These are phyloP conservation scores for Hura crepitans DNA, from an alignment of 441 rosid genomes.

Conservation along the genomic window DNA sequence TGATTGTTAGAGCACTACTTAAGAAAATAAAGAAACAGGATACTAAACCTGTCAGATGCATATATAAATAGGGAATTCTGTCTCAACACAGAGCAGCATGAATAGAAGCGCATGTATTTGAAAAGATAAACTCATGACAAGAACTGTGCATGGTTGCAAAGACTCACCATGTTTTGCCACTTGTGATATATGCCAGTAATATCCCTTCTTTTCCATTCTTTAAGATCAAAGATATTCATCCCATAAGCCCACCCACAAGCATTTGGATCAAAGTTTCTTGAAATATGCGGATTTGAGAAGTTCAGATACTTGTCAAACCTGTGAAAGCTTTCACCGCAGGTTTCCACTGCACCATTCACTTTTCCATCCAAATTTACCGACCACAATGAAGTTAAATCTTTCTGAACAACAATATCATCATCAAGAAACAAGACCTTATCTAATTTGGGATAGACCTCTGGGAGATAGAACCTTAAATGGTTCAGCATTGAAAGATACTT, in stretches of 20 bases:
- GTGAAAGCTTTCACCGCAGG: conserved; percentile 96
- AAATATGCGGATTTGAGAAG: conserved; percentile 85
- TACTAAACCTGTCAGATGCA: not conserved
- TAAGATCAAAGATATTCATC: conserved; percentile 90
- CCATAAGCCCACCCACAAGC: conserved; percentile 99
- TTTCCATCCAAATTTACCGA: conserved; percentile 76
- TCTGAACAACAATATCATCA: conserved; percentile 95
- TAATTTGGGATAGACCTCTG: conserved; percentile 84
- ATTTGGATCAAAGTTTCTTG: conserved; percentile 82
- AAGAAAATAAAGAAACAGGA: not conserved
- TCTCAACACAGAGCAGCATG: not conserved
- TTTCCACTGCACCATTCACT: conserved; percentile 97
- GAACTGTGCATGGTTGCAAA: not conserved
- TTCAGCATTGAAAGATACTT: conserved; percentile 97
- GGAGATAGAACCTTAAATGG: conserved; percentile 92
- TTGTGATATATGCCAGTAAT: conserved; percentile 95
- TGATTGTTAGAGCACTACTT: not conserved
- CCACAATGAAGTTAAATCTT: conserved; percentile 87
- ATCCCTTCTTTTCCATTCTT: conserved; percentile 87
- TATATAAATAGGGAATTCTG: not conserved
- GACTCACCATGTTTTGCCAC: conserved; percentile 95
- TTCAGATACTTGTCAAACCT: conserved; percentile 90
- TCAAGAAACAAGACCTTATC: conserved; percentile 87
- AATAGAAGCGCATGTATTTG: not conserved
- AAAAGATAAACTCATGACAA: too few relatives aligned